Percentiles rank a stretch among this genome's conserved stretches.
Conservation (phyloP, 2,329 filamentous ascomycete species). For the Botrytis medusae region DNA sequence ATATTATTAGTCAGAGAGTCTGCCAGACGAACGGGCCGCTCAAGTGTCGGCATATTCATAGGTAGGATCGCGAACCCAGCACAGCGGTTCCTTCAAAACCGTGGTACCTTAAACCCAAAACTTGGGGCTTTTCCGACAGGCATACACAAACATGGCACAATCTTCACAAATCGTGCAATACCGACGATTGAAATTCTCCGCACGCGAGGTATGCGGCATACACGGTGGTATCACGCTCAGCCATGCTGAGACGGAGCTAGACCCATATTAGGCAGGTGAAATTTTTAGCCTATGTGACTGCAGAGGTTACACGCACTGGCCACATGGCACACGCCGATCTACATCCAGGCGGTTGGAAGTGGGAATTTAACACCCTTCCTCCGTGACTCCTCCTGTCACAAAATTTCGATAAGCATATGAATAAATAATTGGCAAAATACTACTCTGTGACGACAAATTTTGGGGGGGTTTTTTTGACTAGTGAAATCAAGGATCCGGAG, state of each 20-base stretch:
- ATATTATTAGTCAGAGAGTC: neutral
- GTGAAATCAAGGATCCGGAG: neutral
- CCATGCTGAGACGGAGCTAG: neutral
- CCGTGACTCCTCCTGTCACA: conserved; percentile 8
- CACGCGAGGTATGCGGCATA: neutral
- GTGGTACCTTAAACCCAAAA: neutral
- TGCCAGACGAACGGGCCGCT: neutral
- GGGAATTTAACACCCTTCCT: neutral
- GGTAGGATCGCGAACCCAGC: neutral
- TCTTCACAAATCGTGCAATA: neutral
- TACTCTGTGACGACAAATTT: neutral
- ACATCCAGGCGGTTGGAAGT: conserved; percentile 5
- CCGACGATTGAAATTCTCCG: neutral
- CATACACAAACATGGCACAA: neutral
- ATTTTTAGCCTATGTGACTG: neutral
- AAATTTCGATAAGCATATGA: neutral
- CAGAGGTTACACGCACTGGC: neutral
- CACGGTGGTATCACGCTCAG: neutral
- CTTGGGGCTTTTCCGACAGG: neutral
- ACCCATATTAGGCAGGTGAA: neutral
- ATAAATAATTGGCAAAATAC: neutral
- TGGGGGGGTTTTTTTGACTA: neutral
- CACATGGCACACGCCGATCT: conserved; percentile 6
- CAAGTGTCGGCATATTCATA: neutral
- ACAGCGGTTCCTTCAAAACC: neutral